Percentiles rank a stretch among this genome's conserved stretches.
These are phyloP conservation scores for Suillus plorans DNA, from an alignment of 768 basidiomycete species.

Conservation along the genomic window DNA sequence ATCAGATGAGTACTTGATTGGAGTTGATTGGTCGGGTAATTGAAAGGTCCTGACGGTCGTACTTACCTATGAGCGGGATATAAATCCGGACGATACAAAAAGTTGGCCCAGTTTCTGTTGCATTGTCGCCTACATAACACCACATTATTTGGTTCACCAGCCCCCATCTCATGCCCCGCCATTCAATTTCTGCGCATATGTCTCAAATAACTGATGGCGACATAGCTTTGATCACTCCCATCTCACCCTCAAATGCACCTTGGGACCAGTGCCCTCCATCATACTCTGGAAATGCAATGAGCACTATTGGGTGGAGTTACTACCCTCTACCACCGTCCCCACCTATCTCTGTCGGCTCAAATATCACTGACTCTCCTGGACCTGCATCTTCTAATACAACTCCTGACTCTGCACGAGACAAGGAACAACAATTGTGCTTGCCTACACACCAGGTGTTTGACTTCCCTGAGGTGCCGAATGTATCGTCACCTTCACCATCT, in stretches of 20 bases:
- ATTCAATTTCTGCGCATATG: conserved; percentile 44
- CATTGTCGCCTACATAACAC: conserved; percentile 11
- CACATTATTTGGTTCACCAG: conserved; percentile 12
- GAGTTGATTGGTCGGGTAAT: conserved; percentile 23
- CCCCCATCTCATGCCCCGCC: conserved; percentile 18
- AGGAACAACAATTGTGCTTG: conserved; percentile 54
- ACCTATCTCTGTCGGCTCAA: conserved; percentile 45
- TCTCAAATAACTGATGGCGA: conserved; percentile 60
- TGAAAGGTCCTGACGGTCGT: conserved; percentile 23
- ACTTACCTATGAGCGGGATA: conserved; percentile 30
- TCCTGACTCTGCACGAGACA: conserved; percentile 42
- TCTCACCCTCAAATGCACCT: conserved; percentile 38
- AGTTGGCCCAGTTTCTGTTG: conserved; percentile 18
- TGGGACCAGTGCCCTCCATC: conserved; percentile 47
- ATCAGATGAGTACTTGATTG: conserved; percentile 33
- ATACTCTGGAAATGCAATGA: conserved; percentile 35
- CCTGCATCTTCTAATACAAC: conserved; percentile 40
- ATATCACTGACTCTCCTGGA: conserved; percentile 44
- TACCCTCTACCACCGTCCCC: conserved; percentile 52
- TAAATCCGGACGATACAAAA: conserved; percentile 29
- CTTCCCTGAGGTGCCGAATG: conserved; percentile 39
- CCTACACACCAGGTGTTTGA: conserved; percentile 77
- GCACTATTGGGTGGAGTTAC: conserved; percentile 47
- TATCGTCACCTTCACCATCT: conserved; percentile 36
- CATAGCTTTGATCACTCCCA: conserved; percentile 56